A percentile compares a stretch with the other conserved stretches of the same genome.
Conservation (phyloP, 495 filamentous ascomycete species). For the Penicillium turbatum region DNA sequence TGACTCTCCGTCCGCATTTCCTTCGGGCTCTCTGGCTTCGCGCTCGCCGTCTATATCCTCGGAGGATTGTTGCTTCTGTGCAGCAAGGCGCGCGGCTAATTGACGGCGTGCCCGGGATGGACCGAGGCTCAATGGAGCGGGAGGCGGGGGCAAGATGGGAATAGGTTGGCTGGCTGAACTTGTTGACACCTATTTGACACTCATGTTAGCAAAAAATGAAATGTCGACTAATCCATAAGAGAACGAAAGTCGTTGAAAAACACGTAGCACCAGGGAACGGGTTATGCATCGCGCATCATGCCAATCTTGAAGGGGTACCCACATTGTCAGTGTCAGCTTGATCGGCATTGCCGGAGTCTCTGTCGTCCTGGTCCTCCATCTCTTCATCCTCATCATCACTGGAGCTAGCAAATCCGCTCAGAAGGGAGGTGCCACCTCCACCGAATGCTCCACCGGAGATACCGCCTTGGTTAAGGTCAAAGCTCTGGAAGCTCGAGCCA, state of each 20-base stretch:
- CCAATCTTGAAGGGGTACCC: slow-evolving; percentile 58
- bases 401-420: slow-evolving; percentile 92
- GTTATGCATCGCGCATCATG: slow-evolving; percentile 49
- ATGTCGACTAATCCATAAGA: not conserved
- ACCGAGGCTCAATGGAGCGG: slow-evolving; percentile 60
- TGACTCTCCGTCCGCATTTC: slow-evolving; percentile 22
- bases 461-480: slow-evolving; percentile 69
- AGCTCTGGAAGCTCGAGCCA: slow-evolving; percentile 62
- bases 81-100: slow-evolving; percentile 74
- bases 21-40: slow-evolving; percentile 18
- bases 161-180: slow-evolving; percentile 43
- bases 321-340: slow-evolving; percentile 58
- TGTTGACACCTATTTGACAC: slow-evolving; percentile 23
- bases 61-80: slow-evolving; percentile 58
- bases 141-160: slow-evolving; percentile 45
- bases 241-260: not conserved
- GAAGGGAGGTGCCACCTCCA: slow-evolving; percentile 61
- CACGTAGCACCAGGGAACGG: not conserved
- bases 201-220: slow-evolving; percentile 13
- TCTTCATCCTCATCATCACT: slow-evolving; percentile 98
- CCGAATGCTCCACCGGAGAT: slow-evolving; percentile 63
- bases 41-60: slow-evolving; percentile 33
- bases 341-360: slow-evolving; percentile 28
- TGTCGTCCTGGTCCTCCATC: slow-evolving; percentile 79
- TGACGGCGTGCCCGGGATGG: slow-evolving; percentile 85